Conservation (phyloP, 257 asterid species). For the Gentiana macrophylla region DNA sequence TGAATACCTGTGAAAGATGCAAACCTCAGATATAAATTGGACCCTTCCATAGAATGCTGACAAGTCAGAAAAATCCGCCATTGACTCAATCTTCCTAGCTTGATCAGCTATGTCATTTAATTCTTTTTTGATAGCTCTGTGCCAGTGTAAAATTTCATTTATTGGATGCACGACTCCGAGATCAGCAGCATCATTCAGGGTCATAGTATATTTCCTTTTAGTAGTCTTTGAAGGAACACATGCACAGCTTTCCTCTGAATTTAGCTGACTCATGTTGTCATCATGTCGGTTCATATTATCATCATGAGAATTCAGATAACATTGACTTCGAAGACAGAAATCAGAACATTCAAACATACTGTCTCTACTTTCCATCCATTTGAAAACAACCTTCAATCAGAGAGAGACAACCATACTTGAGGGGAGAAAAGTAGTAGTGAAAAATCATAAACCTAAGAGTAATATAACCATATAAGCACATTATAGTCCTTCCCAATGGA, state of each 20-base stretch:
- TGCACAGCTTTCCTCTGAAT: constrained; percentile 15
- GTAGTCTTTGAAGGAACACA: constrained; percentile 19
- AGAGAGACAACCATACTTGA: constrained; percentile 6
- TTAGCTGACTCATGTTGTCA: background rate
- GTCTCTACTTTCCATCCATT: constrained; percentile 28
- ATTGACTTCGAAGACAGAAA: constrained; percentile 5
- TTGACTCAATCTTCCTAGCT: constrained; percentile 29
- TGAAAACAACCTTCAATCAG: constrained; percentile 29
- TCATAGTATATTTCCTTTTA: constrained; percentile 21
- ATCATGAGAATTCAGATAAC: constrained; percentile 12
- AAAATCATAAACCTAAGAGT: background rate
- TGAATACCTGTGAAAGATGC: constrained; percentile 38
- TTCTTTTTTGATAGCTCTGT: constrained; percentile 32
- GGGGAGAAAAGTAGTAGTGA: background rate
- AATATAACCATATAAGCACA: constrained; percentile 1
- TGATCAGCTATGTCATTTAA: constrained; percentile 25
- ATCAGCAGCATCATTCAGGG: constrained; percentile 16
- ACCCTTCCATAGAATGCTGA: constrained; percentile 26
- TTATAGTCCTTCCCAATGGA: background rate
- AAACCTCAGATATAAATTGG: constrained; percentile 36
- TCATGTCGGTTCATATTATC: background rate
- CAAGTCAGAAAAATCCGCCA: constrained; percentile 34
- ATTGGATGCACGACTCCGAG: constrained; percentile 19
- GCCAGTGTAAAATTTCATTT: constrained; percentile 40
- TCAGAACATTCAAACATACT: constrained; percentile 11